A percentile compares a stretch with the other conserved stretches of the same genome.
These are phyloP conservation scores for Vitis riparia DNA, from an alignment of 164 flowering plant species.

Conservation along the genomic window DNA sequence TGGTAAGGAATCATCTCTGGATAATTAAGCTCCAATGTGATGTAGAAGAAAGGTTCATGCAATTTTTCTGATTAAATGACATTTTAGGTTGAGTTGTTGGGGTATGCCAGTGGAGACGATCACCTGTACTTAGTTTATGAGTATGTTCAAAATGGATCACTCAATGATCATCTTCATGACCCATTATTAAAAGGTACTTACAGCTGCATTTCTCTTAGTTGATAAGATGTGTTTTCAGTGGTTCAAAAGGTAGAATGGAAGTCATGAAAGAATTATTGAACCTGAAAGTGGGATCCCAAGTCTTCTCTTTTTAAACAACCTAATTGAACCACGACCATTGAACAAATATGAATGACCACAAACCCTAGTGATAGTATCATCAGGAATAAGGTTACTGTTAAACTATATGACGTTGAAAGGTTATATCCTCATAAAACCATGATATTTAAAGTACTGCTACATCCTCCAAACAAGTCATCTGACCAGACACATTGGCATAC, in stretches of 20 bases:
- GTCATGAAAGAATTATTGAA: background rate
- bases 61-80: background rate
- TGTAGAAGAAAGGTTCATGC: background rate
- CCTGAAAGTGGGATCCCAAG: too few species aligned
- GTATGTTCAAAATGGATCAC: slow-evolving; percentile 59
- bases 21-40: background rate
- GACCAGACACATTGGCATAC: too few species aligned
- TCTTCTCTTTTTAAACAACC: too few species aligned
- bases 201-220: background rate
- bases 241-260: background rate
- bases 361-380: too few species aligned
- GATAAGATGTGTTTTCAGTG: background rate
- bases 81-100: slow-evolving; percentile 65
- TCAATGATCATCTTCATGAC: slow-evolving; percentile 67
- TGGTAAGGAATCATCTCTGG: slow-evolving; percentile 39
- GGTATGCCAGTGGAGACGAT: slow-evolving; percentile 66
- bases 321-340: too few species aligned
- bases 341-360: too few species aligned
- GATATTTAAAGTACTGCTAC: too few species aligned
- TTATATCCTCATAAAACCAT: too few species aligned
- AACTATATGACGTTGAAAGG: too few species aligned
- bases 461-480: too few species aligned
- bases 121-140: slow-evolving; percentile 67
- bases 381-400: too few species aligned
- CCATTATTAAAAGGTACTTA: slow-evolving; percentile 51